Percentiles rank a stretch among this genome's conserved stretches.
Evolutionary conservation across 2,329 filamentous ascomycete species (phyloP).

Genomic region (Chaetomiaceae sp.): DNA sequence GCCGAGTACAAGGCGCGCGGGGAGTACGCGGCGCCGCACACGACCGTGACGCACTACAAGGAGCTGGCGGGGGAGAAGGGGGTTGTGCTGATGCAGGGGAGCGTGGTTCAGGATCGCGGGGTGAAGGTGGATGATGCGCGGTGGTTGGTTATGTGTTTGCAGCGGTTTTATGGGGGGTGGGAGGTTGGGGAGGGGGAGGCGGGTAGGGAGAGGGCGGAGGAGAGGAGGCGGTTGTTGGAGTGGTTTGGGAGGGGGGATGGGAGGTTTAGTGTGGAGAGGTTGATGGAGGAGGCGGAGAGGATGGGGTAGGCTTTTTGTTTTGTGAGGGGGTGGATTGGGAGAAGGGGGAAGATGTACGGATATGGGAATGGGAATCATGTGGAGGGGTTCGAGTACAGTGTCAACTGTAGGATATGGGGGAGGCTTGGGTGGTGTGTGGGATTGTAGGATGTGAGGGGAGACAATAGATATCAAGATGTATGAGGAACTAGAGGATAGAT

Average conservation of each 20-base stretch:
- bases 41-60: conserved; percentile 85
- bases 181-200: conserved; percentile 38
- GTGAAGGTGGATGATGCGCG: conserved; percentile 76
- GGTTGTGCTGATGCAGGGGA: conserved; percentile 80
- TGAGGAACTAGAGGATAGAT: not conserved
- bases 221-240: conserved; percentile 67
- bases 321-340: not conserved
- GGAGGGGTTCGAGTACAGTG: too few species aligned
- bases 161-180: conserved; percentile 82
- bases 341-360: not conserved
- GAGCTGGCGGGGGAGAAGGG: conserved; percentile 69
- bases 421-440: too few species aligned
- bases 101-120: conserved; percentile 69
- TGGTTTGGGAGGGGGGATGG: conserved; percentile 77
- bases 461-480: too few species aligned
- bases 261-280: conserved; percentile 74
- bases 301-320: conserved; percentile 44
- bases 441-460: too few species aligned
- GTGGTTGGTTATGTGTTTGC: conserved; percentile 87
- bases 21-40: conserved; percentile 87
- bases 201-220: conserved; percentile 52
- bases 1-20: conserved; percentile 89
- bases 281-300: conserved; percentile 87
- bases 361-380: too few species aligned
- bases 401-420: too few species aligned